phyloP scores from a whole-genome alignment of 495 filamentous ascomycete species.

The Aspergillus biplanus region DNA sequence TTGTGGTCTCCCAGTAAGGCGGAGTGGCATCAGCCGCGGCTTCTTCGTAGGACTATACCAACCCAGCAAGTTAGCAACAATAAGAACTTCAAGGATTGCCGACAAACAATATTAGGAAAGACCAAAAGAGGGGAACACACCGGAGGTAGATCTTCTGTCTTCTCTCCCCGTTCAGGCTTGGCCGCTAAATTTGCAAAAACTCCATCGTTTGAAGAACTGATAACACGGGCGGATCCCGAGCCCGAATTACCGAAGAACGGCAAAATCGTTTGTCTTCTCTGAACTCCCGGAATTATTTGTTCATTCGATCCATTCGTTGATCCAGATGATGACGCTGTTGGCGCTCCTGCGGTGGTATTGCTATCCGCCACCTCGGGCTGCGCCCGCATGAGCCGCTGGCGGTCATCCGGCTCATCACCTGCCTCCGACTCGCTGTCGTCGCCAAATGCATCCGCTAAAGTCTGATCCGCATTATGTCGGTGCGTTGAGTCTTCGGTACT shows the following conservation, averaged over 20 bases:
- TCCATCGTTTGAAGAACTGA: constrained; percentile 74
- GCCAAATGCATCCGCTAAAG: constrained; percentile 87
- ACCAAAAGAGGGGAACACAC: constrained; percentile 57
- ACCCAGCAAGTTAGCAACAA: constrained; percentile 11
- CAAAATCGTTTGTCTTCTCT: constrained; percentile 57
- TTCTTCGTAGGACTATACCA: constrained; percentile 89
- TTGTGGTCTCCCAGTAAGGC: constrained; percentile 98
- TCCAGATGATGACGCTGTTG: constrained; percentile 46
- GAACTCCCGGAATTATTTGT: constrained; percentile 31
- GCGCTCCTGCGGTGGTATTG: constrained; percentile 22
- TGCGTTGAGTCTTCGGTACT: constrained; percentile 52
- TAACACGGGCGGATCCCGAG: constrained; percentile 50
- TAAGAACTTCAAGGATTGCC: not conserved
- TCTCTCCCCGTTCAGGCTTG: constrained; percentile 85
- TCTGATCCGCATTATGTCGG: constrained; percentile 65
- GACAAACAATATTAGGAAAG: too few species aligned
- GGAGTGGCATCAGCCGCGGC: constrained; percentile 95
- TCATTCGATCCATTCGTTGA: constrained; percentile 25
- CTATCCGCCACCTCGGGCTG: constrained; percentile 51
- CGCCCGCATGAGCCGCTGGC: constrained; percentile 81
- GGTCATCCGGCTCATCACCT: constrained; percentile 76
- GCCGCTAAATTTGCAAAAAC: constrained; percentile 95
- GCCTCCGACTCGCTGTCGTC: constrained; percentile 71
- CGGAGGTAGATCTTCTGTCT: constrained; percentile 83
- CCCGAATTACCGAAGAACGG: constrained; percentile 48